phyloP scores from a whole-genome alignment of 768 basidiomycete species.

The Nidularia pulvinata region DNA sequence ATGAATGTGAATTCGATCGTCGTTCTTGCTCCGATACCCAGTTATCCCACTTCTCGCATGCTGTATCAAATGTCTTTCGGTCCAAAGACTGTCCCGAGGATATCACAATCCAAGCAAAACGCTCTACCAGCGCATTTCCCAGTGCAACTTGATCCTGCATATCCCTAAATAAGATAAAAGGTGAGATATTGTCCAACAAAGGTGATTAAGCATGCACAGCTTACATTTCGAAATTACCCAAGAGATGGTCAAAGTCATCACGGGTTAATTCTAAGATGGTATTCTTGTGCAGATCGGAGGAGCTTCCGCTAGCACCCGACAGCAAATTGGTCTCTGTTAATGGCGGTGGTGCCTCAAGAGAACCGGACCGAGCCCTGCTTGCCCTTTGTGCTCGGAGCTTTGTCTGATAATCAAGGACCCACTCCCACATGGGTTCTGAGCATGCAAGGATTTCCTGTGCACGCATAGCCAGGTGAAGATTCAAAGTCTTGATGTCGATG shows the following conservation, averaged over 20 bases:
- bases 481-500: conserved; percentile 57
- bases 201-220: conserved; percentile 15
- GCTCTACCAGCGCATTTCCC: conserved; percentile 39
- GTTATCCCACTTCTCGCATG: conserved; percentile 57
- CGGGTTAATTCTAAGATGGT: conserved; percentile 45
- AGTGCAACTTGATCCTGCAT: conserved; percentile 62
- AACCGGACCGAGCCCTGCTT: conserved; percentile 2
- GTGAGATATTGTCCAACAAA: not conserved
- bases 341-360: not conserved
- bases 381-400: conserved; percentile 2
- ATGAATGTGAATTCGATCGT: conserved; percentile 3
- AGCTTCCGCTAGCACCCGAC: conserved; percentile 7
- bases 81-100: conserved; percentile 40
- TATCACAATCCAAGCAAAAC: conserved; percentile 47
- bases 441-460: conserved; percentile 69
- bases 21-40: conserved; percentile 37
- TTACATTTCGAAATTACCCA: conserved; percentile 62
- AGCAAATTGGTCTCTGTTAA: conserved; percentile 11
- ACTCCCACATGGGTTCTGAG: conserved; percentile 82
- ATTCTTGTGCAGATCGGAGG: conserved; percentile 11
- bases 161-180: conserved; percentile 38
- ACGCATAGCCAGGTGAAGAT: conserved; percentile 62
- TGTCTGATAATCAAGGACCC: conserved; percentile 53
- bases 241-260: conserved; percentile 59
- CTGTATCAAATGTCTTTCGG: conserved; percentile 54